phyloP scores from a whole-genome alignment of 176 grass and related monocot species.

The Ampelocalamus luodianensis region DNA sequence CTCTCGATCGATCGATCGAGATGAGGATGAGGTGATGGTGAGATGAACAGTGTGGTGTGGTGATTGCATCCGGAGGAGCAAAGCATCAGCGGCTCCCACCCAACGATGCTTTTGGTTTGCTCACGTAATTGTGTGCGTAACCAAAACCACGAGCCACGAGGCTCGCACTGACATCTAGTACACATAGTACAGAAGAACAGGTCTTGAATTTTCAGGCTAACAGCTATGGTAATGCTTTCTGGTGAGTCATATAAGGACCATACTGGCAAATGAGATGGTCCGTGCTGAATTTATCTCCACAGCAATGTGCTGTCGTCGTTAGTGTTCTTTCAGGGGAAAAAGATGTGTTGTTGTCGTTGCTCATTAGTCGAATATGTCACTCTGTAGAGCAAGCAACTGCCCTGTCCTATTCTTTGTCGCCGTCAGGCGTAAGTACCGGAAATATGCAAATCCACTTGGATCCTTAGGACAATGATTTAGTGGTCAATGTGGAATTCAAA shows the following conservation, averaged over 20 bases:
- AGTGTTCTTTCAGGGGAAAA: background rate
- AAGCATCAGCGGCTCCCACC: conserved; percentile 28
- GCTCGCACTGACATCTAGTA: background rate
- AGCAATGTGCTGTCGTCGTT: background rate
- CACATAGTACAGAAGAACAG: background rate
- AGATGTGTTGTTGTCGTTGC: background rate
- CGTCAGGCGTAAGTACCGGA: background rate
- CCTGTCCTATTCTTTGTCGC: background rate
- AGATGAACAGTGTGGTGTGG: background rate
- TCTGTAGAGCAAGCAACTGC: background rate
- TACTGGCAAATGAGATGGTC: background rate
- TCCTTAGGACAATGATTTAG: background rate
- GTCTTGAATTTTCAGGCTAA: background rate
- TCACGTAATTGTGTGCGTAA: background rate
- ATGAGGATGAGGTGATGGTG: background rate
- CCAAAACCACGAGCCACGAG: background rate
- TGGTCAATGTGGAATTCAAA: background rate
- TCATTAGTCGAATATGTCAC: background rate
- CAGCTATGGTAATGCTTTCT: background rate
- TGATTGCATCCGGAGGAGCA: background rate
- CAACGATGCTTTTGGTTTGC: background rate
- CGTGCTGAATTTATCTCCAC: background rate
- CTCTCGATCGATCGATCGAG: too few relatives aligned
- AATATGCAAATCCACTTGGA: background rate
- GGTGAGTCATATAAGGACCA: background rate